Percentiles rank a stretch among this genome's conserved stretches.
phyloP scores from a whole-genome alignment of 1,284 basidiomycete genomes.

The Rhizoctonia solani region DNA sequence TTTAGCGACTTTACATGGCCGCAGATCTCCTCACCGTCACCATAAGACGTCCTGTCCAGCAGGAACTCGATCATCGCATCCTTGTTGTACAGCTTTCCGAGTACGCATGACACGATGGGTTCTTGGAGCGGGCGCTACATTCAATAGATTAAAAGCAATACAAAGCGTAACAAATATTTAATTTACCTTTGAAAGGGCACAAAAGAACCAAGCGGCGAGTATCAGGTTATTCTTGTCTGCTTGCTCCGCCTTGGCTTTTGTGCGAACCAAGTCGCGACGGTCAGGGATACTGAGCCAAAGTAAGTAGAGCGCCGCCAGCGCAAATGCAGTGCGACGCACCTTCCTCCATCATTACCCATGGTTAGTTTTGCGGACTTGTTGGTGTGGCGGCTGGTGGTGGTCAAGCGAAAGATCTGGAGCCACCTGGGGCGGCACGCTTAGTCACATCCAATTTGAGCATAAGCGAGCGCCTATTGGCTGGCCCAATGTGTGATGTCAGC shows the following conservation, averaged over 20 bases:
- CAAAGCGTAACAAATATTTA: constrained; percentile 21
- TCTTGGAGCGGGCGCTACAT: constrained; percentile 75
- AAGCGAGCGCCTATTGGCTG: background rate
- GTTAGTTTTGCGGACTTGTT: constrained; percentile 12
- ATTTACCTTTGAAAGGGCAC: constrained; percentile 86
- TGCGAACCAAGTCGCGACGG: constrained; percentile 75
- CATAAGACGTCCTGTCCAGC: constrained; percentile 74
- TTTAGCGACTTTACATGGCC: constrained; percentile 86
- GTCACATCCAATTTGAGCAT: constrained; percentile 15
- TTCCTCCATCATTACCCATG: constrained; percentile 85
- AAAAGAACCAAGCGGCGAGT: constrained; percentile 86
- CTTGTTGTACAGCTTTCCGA: constrained; percentile 94
- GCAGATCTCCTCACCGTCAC: constrained; percentile 82
- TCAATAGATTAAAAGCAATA: constrained; percentile 14
- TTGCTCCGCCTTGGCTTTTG: constrained; percentile 77
- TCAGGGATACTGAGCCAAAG: constrained; percentile 67
- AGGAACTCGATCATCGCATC: constrained; percentile 87
- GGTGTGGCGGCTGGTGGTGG: constrained; percentile 12
- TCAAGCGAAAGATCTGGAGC: constrained; percentile 24
- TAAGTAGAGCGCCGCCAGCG: background rate
- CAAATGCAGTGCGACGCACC: background rate
- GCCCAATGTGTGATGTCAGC: constrained; percentile 10
- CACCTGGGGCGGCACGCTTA: constrained; percentile 23
- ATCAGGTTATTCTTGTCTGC: constrained; percentile 85
- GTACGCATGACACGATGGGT: constrained; percentile 84